phyloP scores from a whole-genome alignment of 2,329 filamentous ascomycete genomes.

The Scortechinia acanthostroma region DNA sequence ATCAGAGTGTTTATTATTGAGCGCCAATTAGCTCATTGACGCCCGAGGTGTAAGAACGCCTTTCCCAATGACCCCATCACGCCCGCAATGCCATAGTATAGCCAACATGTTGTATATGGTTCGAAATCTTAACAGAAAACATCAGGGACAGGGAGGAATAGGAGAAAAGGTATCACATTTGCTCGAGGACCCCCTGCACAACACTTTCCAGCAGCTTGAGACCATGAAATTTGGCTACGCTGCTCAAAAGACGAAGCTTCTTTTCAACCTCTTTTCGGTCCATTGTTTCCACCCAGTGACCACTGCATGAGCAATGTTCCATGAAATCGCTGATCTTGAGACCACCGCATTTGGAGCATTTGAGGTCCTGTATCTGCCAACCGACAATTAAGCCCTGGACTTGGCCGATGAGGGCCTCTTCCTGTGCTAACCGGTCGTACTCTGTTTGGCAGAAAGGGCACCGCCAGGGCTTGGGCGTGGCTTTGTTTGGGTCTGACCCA shows the following conservation, averaged over 20 bases:
- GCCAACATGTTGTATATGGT: too few species aligned
- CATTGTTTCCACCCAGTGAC: constrained; percentile 72
- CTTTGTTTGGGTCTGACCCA: constrained; percentile 10
- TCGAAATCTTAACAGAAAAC: neutral
- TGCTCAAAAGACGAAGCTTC: constrained; percentile 62
- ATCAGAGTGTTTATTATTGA: too few species aligned
- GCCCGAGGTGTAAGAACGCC: too few species aligned
- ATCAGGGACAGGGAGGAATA: neutral
- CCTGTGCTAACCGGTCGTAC: constrained; percentile 73
- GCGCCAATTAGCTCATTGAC: too few species aligned
- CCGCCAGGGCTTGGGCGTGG: constrained; percentile 49
- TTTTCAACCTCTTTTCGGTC: constrained; percentile 58
- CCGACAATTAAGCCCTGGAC: constrained; percentile 70
- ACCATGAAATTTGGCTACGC: constrained; percentile 72
- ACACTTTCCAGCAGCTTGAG: constrained; percentile 75
- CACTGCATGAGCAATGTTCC: constrained; percentile 92
- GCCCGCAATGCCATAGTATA: too few species aligned
- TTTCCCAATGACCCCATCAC: too few species aligned
- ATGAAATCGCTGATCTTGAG: constrained; percentile 85
- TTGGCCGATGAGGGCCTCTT: constrained; percentile 73
- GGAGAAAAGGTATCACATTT: neutral
- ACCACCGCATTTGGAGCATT: constrained; percentile 67
- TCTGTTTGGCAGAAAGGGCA: constrained; percentile 72
- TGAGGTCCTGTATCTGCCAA: constrained; percentile 86
- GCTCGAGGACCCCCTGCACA: constrained; percentile 47